Conservation (phyloP, 2,329 filamentous ascomycete species). For the Ilyonectria robusta region DNA sequence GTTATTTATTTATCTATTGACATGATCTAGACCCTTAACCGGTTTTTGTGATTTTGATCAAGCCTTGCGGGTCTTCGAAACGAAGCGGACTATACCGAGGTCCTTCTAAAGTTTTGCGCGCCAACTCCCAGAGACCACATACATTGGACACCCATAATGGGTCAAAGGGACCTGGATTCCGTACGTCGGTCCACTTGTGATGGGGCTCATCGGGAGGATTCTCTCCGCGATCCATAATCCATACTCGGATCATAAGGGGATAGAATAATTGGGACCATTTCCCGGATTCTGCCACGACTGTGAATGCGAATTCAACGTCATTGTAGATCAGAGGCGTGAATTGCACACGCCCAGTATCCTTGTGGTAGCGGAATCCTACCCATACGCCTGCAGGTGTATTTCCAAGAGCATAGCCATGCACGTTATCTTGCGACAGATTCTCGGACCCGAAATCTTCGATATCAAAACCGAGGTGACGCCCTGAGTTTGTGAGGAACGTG, state of each 20-base stretch:
- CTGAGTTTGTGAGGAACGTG: background rate
- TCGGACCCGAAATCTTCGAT: background rate
- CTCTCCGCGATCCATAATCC: background rate
- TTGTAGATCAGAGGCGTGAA: background rate
- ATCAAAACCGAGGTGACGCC: background rate
- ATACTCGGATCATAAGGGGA: background rate
- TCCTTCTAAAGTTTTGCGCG: too few relatives aligned
- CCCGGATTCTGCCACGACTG: background rate
- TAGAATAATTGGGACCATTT: background rate
- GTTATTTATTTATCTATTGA: too few relatives aligned
- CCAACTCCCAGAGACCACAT: too few relatives aligned
- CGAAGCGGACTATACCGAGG: too few relatives aligned
- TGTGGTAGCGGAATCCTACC: background rate
- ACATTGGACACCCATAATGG: background rate
- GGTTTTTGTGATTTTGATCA: too few relatives aligned
- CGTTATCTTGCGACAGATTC: background rate
- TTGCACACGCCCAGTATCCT: background rate
- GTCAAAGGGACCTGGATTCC: background rate
- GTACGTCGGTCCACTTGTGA: background rate
- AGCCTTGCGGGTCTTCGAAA: too few relatives aligned
- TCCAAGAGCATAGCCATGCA: background rate
- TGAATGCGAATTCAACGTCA: background rate
- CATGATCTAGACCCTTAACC: too few relatives aligned
- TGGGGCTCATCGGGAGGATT: background rate
- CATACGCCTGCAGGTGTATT: background rate